Evolutionary conservation across 441 rosid species (phyloP).

Genomic region (Mallotus repandus): DNA sequence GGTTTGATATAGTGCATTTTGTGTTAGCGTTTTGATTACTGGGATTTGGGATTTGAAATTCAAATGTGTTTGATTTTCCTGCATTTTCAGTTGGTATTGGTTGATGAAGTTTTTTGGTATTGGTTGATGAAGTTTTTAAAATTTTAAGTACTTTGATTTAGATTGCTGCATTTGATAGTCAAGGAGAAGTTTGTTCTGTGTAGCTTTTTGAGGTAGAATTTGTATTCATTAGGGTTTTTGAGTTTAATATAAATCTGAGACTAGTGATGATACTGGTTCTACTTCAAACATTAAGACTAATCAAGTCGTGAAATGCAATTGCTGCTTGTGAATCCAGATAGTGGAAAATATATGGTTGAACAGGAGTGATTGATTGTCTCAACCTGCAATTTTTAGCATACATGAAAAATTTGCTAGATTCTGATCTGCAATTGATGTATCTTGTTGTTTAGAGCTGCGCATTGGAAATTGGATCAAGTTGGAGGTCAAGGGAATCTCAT

Average conservation of each 20-base stretch:
- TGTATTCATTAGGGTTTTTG: constrained; percentile 23
- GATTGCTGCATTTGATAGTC: constrained; percentile 17
- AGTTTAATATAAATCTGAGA: background rate
- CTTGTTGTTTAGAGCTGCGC: constrained; percentile 7
- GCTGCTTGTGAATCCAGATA: background rate
- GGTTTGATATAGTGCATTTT: constrained; percentile 17
- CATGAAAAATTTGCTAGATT: background rate
- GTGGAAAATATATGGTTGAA: background rate
- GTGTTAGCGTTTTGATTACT: constrained; percentile 16
- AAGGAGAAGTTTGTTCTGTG: background rate
- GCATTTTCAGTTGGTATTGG: constrained; percentile 18
- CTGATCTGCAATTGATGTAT: background rate
- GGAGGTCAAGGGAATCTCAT: constrained; percentile 24
- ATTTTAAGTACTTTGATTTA: constrained; percentile 2
- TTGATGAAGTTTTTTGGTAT: constrained; percentile 3
- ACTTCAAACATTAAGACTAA: constrained; percentile 8
- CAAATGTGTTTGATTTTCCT: constrained; percentile 9
- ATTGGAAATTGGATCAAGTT: constrained; percentile 20
- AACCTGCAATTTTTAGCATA: background rate
- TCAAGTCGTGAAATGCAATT: background rate
- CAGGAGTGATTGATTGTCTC: background rate
- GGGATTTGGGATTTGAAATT: constrained; percentile 23
- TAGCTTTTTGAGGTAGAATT: constrained; percentile 17
- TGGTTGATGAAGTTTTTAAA: constrained; percentile 1
- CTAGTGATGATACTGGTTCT: background rate